A percentile compares a stretch with the other conserved stretches of the same genome.
These are phyloP conservation scores for Rhizopus arrhizus DNA, from an alignment of 371 early-diverging fungal genomes.

Conservation along the genomic window DNA sequence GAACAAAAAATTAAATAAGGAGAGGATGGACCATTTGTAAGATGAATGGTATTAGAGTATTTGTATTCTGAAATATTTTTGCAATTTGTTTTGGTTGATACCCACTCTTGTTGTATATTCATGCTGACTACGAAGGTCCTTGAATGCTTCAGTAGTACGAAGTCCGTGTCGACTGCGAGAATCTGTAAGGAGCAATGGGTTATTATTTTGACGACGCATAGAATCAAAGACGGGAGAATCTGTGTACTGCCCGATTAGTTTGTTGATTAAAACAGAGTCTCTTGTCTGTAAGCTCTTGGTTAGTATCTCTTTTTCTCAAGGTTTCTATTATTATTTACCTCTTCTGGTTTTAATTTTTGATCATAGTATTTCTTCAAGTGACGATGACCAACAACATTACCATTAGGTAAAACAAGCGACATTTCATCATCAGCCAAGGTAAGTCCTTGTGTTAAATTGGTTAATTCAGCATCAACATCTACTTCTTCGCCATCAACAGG, in stretches of 20 bases:
- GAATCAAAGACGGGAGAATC: slow-evolving; percentile 44
- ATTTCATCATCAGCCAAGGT: slow-evolving; percentile 72
- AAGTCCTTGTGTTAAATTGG: slow-evolving; percentile 32
- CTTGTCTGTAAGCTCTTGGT: slow-evolving; percentile 31
- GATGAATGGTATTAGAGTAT: slow-evolving; percentile 51
- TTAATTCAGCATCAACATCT: slow-evolving; percentile 58
- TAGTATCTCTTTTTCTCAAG: not conserved
- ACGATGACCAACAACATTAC: slow-evolving; percentile 84
- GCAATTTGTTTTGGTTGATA: slow-evolving; percentile 80
- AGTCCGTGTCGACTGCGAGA: slow-evolving; percentile 27
- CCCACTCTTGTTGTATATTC: slow-evolving; percentile 78
- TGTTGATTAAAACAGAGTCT: slow-evolving; percentile 55
- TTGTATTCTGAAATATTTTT: slow-evolving; percentile 84
- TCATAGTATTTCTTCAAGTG: slow-evolving; percentile 80
- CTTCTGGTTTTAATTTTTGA: slow-evolving; percentile 77
- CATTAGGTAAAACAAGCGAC: slow-evolving; percentile 86
- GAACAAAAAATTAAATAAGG: no score
- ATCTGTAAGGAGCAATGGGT: slow-evolving; percentile 41
- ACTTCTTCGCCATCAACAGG: slow-evolving; percentile 54
- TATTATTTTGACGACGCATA: slow-evolving; percentile 28
- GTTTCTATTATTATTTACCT: slow-evolving; percentile 31
- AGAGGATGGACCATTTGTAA: no score
- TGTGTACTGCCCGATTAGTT: slow-evolving; percentile 53
- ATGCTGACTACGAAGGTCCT: slow-evolving; percentile 62
- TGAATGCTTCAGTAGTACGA: slow-evolving; percentile 46